These are phyloP conservation scores for Cladosporium austrohemisphaericum DNA, from an alignment of 2,329 filamentous ascomycete genomes.

Conservation along the genomic window DNA sequence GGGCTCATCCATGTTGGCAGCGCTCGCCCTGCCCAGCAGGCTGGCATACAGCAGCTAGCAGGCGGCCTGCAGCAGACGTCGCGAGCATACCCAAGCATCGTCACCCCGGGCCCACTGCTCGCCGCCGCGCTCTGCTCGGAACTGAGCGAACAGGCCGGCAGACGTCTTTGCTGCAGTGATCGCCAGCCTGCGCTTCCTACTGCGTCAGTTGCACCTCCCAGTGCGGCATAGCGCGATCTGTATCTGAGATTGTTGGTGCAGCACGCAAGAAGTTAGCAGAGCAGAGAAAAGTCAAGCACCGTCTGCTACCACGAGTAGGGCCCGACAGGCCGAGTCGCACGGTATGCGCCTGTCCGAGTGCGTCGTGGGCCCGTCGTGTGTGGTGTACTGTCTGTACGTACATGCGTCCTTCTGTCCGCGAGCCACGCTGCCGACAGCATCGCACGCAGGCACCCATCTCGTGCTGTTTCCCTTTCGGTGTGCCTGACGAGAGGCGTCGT, in stretches of 20 bases:
- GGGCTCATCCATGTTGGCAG: conserved; percentile 5
- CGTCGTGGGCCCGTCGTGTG: neutral
- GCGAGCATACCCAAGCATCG: neutral
- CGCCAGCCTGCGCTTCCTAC: neutral
- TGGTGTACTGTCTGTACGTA: too few relatives aligned
- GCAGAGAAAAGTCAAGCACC: too few relatives aligned
- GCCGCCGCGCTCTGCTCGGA: conserved; percentile 9
- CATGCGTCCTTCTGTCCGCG: neutral
- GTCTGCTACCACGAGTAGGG: conserved; percentile 5
- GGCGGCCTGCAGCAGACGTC: neutral
- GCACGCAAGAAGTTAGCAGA: too few relatives aligned
- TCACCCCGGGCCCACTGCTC: conserved; percentile 5
- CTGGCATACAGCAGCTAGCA: conserved; percentile 10
- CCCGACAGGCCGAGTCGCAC: conserved; percentile 4
- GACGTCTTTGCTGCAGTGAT: conserved; percentile 6
- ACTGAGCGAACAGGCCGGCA: conserved; percentile 3
- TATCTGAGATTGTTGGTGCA: too few relatives aligned
- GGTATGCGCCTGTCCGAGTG: neutral
- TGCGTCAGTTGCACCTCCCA: neutral
- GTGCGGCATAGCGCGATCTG: conserved; percentile 11
- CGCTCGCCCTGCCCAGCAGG: neutral
- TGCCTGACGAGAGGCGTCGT: conserved; percentile 7
- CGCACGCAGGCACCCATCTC: neutral
- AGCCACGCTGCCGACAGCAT: neutral
- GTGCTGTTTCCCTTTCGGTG: conserved; percentile 13